Evolutionary conservation across 345 rosid genomes (phyloP).

Genomic region (Euphorbia pulcherrima): DNA sequence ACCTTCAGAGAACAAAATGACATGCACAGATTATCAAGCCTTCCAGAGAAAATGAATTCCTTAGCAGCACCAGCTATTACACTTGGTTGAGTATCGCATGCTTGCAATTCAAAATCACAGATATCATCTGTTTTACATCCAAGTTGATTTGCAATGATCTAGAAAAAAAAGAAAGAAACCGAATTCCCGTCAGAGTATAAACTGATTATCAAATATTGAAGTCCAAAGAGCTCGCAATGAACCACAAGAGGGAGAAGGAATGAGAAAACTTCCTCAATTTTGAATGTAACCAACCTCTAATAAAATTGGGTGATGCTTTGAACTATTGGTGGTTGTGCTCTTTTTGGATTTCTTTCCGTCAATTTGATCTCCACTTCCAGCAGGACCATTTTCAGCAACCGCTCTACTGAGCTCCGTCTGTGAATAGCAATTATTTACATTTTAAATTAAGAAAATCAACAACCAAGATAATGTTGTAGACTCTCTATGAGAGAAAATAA

Average conservation of each 20-base stretch:
- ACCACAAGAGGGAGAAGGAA: background rate
- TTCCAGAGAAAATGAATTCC: constrained; percentile 90
- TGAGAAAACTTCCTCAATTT: background rate
- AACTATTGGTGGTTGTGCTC: constrained; percentile 14
- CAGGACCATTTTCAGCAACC: constrained; percentile 37
- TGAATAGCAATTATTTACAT: constrained; percentile 23
- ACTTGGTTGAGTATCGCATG: constrained; percentile 95
- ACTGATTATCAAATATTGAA: background rate
- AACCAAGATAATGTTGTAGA: background rate
- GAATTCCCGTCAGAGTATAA: background rate
- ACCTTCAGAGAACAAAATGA: constrained; percentile 93
- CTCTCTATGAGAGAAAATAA: background rate
- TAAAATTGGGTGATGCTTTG: constrained; percentile 69
- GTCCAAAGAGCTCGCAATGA: background rate
- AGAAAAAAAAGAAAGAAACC: constrained; percentile 14
- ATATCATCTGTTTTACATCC: constrained; percentile 69
- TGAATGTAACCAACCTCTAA: constrained; percentile 49
- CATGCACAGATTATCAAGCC: constrained; percentile 98
- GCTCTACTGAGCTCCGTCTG: constrained; percentile 78
- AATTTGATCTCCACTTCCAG: constrained; percentile 28
- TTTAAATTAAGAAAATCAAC: constrained; percentile 16
- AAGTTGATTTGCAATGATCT: constrained; percentile 63
- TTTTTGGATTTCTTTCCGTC: constrained; percentile 29
- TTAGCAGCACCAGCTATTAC: constrained; percentile 73
- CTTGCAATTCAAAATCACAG: constrained; percentile 93